These are phyloP conservation scores for Dissophora ornata DNA, from an alignment of 192 early-diverging fungal genomes.

Conservation along the genomic window DNA sequence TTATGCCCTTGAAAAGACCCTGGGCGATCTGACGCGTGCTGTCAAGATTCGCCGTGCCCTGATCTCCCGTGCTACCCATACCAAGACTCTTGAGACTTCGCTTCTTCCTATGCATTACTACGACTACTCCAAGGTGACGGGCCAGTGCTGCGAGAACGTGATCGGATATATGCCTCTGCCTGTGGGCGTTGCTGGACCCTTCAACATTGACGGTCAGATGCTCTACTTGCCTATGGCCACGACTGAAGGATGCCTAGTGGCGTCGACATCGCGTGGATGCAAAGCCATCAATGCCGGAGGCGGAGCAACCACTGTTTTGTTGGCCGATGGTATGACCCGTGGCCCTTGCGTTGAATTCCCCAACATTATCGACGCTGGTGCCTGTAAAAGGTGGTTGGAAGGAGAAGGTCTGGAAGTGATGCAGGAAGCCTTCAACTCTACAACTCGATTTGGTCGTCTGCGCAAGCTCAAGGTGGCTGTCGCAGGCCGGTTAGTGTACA, in stretches of 20 bases:
- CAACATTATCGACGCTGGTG: conserved; percentile 68
- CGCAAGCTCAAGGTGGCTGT: conserved; percentile 83
- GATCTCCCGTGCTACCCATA: conserved; percentile 73
- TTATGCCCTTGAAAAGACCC: conserved; percentile 90
- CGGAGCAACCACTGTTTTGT: conserved; percentile 83
- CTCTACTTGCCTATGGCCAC: conserved; percentile 96
- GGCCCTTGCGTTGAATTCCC: conserved; percentile 93
- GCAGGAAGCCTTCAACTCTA: conserved; percentile 85
- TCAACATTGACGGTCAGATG: conserved; percentile 82
- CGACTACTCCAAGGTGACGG: conserved; percentile 89
- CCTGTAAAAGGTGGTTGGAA: conserved; percentile 82
- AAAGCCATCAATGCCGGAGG: conserved; percentile 92
- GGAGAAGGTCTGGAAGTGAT: conserved; percentile 69
- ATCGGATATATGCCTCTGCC: conserved; percentile 94
- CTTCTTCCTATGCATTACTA: conserved; percentile 86
- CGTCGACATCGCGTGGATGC: conserved; percentile 92
- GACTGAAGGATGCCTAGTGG: conserved; percentile 91
- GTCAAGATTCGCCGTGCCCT: conserved; percentile 84
- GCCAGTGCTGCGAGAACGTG: conserved; percentile 96
- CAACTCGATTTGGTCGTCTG: conserved; percentile 89
- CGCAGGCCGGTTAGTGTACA: conserved; percentile 84
- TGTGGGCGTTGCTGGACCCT: conserved; percentile 91
- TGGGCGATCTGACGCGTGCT: conserved; percentile 83
- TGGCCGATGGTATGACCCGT: conserved; percentile 90
- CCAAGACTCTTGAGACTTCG: conserved; percentile 73